These are phyloP conservation scores for Sanguinoderma infundibulare DNA, from an alignment of 1,284 basidiomycete genomes.

Conservation along the genomic window DNA sequence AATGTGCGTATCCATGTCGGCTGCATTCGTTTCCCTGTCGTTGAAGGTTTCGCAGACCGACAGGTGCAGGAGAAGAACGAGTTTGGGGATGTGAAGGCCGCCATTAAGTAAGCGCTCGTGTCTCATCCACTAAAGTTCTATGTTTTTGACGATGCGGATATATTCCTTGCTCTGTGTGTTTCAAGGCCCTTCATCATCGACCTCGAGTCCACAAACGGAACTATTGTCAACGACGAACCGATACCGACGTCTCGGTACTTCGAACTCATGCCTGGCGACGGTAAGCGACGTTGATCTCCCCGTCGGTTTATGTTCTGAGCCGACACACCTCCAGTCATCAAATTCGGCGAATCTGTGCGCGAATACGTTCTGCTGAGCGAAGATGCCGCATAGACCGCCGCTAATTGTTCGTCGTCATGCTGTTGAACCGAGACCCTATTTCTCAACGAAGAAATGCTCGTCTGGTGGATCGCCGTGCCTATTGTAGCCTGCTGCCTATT, in stretches of 20 bases:
- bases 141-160: background rate
- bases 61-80: slow-evolving; percentile 88
- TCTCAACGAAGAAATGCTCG: background rate
- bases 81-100: slow-evolving; percentile 77
- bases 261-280: slow-evolving; percentile 87
- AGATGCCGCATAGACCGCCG: slow-evolving; percentile 55
- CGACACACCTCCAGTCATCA: slow-evolving; percentile 66
- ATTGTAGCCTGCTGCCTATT: background rate
- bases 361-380: slow-evolving; percentile 92
- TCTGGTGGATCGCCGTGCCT: slow-evolving; percentile 1
- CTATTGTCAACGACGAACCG: slow-evolving; percentile 85
- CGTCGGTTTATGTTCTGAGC: background rate
- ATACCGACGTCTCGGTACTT: slow-evolving; percentile 91
- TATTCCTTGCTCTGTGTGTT: background rate
- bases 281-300: slow-evolving; percentile 48
- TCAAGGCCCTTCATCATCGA: slow-evolving; percentile 93
- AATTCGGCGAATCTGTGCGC: slow-evolving; percentile 85
- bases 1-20: slow-evolving; percentile 59
- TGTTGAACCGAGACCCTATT: background rate
- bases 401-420: background rate
- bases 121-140: background rate
- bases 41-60: slow-evolving; percentile 56
- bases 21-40: slow-evolving; percentile 8
- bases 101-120: slow-evolving; percentile 64
- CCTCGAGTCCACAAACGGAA: slow-evolving; percentile 96